Percentiles rank a stretch among this genome's conserved stretches.
phyloP scores from a whole-genome alignment of 495 filamentous ascomycete genomes.

The Tuber indicum region DNA sequence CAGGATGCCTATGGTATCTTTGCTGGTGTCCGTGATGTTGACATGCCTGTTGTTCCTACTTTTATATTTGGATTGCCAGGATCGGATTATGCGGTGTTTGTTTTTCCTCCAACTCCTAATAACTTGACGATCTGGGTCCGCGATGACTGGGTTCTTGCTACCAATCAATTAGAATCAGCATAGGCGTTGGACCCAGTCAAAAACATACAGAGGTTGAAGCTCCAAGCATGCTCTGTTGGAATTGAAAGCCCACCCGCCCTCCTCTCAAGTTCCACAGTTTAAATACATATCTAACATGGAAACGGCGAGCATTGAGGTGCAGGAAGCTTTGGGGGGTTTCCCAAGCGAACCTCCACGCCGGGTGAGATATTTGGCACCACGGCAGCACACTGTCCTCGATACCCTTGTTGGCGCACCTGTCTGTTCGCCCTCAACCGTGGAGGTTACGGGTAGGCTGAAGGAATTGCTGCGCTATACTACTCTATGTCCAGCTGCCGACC shows the following conservation, averaged over 20 bases:
- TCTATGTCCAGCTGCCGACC: not conserved
- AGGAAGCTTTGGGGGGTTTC: not conserved
- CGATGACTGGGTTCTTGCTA: not conserved
- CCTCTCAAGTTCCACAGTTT: too few species aligned
- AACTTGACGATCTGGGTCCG: not conserved
- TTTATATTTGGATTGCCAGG: not conserved
- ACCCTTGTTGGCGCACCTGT: not conserved
- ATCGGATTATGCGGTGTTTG: too few species aligned
- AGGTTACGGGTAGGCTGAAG: not conserved
- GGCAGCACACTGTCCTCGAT: not conserved
- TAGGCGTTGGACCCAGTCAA: not conserved
- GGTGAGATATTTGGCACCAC: not conserved
- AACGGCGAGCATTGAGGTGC: not conserved
- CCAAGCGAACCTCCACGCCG: not conserved
- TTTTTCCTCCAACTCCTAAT: not conserved
- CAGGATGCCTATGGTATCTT: not conserved
- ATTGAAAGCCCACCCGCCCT: not conserved
- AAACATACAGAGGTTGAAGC: not conserved
- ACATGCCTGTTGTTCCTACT: not conserved
- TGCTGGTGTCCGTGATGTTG: not conserved
- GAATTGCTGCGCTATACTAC: not conserved
- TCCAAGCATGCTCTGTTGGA: not conserved
- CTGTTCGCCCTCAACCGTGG: not conserved
- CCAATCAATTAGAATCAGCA: not conserved
- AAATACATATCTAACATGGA: not conserved